phyloP scores from a whole-genome alignment of 2,329 filamentous ascomycete genomes.

The Lachnellula willkommii region DNA sequence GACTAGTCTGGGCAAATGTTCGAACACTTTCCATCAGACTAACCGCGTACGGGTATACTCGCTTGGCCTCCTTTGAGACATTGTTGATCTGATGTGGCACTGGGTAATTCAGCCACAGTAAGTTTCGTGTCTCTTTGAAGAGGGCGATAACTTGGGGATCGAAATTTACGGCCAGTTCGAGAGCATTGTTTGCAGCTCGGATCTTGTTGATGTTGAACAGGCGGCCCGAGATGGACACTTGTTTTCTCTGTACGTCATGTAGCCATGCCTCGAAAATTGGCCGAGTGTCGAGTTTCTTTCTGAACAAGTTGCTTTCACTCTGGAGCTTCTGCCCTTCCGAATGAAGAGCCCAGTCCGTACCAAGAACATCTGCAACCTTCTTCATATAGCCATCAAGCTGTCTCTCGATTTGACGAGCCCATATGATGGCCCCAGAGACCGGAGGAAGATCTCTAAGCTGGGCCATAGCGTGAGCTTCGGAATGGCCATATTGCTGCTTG shows the following conservation, averaged over 20 bases:
- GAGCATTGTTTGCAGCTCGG: conserved; percentile 78
- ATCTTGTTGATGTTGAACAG: conserved; percentile 87
- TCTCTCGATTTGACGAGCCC: conserved; percentile 93
- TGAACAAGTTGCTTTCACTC: conserved; percentile 86
- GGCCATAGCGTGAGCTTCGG: conserved; percentile 96
- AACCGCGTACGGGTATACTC: conserved; percentile 95
- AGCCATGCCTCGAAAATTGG: conserved; percentile 96
- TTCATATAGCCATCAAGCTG: conserved; percentile 97
- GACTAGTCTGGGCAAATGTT: conserved; percentile 81
- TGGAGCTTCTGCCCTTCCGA: conserved; percentile 92
- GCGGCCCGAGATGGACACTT: conserved; percentile 86
- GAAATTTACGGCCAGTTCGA: conserved; percentile 93
- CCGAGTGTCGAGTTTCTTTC: conserved; percentile 89
- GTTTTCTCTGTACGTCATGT: conserved; percentile 78
- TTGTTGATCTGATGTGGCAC: conserved; percentile 93
- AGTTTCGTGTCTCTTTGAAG: conserved; percentile 96
- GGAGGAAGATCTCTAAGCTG: conserved; percentile 93
- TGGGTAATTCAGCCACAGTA: conserved; percentile 90
- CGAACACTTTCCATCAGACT: conserved; percentile 99
- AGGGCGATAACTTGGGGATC: conserved; percentile 94
- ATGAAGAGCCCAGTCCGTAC: conserved; percentile 89
- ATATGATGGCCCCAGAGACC: conserved; percentile 94
- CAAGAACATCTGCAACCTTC: conserved; percentile 97
- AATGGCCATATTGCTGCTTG: conserved; percentile 98
- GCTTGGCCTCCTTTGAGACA: conserved; percentile 96